Conservation (phyloP, 2,329 filamentous ascomycete genomes). For the Phoma sp. region DNA sequence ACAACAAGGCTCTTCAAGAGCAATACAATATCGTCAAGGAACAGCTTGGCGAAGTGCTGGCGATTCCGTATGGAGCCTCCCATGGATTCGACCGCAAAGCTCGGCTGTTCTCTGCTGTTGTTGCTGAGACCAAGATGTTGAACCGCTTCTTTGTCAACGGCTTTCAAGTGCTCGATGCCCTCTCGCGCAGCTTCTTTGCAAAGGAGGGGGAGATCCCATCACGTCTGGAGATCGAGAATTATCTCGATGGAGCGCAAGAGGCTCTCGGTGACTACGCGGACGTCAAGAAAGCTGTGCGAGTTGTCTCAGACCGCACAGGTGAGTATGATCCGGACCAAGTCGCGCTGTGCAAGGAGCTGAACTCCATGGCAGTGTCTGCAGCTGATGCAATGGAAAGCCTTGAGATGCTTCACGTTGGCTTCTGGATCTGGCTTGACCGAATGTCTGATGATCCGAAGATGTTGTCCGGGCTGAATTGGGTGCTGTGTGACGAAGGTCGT, state of each 20-base stretch:
- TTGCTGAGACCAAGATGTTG: conserved; percentile 8
- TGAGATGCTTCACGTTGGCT: background rate
- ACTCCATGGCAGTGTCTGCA: background rate
- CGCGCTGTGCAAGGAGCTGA: conserved; percentile 2
- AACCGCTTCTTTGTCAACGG: conserved; percentile 4
- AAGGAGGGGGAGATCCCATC: background rate
- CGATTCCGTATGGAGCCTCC: no score
- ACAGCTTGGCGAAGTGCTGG: background rate
- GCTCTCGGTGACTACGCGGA: conserved; percentile 1
- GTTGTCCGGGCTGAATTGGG: conserved; percentile 4
- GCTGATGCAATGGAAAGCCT: background rate
- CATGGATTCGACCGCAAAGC: background rate
- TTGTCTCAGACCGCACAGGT: background rate
- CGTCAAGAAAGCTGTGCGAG: conserved; percentile 2
- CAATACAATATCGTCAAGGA: background rate
- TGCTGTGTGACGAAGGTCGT: background rate
- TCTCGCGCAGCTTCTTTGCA: background rate
- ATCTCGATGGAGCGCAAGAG: conserved; percentile 3
- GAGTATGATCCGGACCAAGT: background rate
- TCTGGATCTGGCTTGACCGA: conserved; percentile 4
- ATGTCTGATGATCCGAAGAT: conserved; percentile 13
- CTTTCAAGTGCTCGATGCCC: background rate
- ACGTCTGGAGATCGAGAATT: background rate
- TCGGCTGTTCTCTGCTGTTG: background rate
- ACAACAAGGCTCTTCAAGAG: conserved; percentile 1